These are phyloP conservation scores for Zygosaccharomyces kombuchaensis DNA, from an alignment of 805 yeast species.

Conservation along the genomic window DNA sequence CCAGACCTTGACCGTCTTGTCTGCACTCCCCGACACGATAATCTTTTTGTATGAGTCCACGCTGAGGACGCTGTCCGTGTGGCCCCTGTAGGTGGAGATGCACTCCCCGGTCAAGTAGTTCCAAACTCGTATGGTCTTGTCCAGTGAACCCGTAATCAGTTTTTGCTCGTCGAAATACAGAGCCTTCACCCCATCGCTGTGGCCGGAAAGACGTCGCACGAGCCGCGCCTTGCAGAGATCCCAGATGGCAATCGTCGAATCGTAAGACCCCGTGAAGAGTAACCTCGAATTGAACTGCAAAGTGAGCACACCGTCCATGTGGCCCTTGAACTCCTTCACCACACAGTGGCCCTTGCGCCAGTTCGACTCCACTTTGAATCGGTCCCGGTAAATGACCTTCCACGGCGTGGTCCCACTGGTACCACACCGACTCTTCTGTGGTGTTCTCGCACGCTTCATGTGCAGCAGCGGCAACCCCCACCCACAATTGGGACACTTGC, in stretches of 20 bases:
- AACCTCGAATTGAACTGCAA: conserved; percentile 76
- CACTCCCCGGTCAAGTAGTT: conserved; percentile 92
- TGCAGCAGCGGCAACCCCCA: conserved; percentile 97
- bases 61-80: conserved; percentile 76
- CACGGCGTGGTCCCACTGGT: conserved; percentile 68
- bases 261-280: conserved; percentile 89
- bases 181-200: conserved; percentile 79
- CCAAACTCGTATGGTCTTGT: conserved; percentile 91
- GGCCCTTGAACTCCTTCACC: conserved; percentile 67
- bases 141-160: conserved; percentile 87
- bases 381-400: conserved; percentile 90
- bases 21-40: conserved; percentile 92
- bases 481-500: conserved; percentile 96
- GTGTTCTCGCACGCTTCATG: conserved; percentile 61
- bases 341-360: conserved; percentile 84
- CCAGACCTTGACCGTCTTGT: conserved; percentile 88
- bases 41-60: conserved; percentile 77
- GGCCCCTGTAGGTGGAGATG: conserved; percentile 90
- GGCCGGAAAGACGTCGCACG: conserved; percentile 78
- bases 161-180: conserved; percentile 84
- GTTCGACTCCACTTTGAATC: conserved; percentile 86
- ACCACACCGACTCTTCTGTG: conserved; percentile 7
- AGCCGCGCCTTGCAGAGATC: conserved; percentile 74
- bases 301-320: conserved; percentile 83
- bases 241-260: conserved; percentile 91